Evolutionary conservation across 495 filamentous ascomycete species (phyloP).

Genomic region (Penicillium paxilli): DNA sequence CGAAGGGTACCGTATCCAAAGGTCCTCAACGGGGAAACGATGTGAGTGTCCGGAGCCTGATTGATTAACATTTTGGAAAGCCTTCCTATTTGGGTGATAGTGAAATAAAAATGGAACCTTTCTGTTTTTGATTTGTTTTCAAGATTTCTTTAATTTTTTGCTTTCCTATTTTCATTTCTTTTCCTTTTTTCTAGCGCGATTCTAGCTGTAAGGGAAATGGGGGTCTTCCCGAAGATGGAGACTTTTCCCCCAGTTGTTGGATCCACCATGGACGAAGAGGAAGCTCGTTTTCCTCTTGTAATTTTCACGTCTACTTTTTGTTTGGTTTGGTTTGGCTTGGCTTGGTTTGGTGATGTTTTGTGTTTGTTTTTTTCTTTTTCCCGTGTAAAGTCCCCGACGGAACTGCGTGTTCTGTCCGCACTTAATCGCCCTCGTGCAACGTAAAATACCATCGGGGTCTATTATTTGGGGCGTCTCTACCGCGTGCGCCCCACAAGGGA

Average conservation of each 20-base stretch:
- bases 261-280: slow-evolving; percentile 20
- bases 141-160: no score
- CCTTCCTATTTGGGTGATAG: not conserved
- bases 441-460: slow-evolving; percentile 9
- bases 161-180: not conserved
- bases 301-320: not conserved
- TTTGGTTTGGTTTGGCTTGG: no score
- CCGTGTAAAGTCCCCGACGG: not conserved
- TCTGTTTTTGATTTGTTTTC: not conserved
- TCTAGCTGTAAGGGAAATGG: slow-evolving; percentile 31
- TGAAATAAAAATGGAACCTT: not conserved
- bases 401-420: not conserved
- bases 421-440: slow-evolving; percentile 8
- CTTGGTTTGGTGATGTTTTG: not conserved
- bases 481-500: slow-evolving; percentile 11
- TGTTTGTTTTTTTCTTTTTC: not conserved
- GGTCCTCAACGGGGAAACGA: slow-evolving; percentile 16
- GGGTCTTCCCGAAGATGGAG: slow-evolving; percentile 18
- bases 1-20: not conserved
- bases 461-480: slow-evolving; percentile 9
- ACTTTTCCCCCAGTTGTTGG: slow-evolving; percentile 4
- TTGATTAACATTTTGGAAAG: slow-evolving; percentile 12
- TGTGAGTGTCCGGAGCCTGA: not conserved
- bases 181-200: slow-evolving; percentile 31
- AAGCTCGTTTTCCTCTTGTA: slow-evolving; percentile 20